phyloP scores from a whole-genome alignment of 2,329 filamentous ascomycete genomes.

The Bipolaris oryzae region DNA sequence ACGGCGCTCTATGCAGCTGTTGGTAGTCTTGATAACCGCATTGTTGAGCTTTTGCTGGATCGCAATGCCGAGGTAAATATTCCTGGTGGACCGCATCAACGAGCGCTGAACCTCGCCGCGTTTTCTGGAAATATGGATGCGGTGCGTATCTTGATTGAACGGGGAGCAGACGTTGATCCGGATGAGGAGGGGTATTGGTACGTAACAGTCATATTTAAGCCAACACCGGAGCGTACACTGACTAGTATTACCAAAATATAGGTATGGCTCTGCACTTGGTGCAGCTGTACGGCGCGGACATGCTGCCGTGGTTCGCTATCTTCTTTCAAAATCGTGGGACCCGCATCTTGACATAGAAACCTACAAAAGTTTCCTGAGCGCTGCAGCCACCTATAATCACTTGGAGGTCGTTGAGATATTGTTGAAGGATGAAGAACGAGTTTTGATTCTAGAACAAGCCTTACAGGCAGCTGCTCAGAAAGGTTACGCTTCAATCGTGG shows the following conservation, averaged over 20 bases:
- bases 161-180: slow-evolving; percentile 27
- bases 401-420: slow-evolving; percentile 24
- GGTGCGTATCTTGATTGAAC: slow-evolving; percentile 22
- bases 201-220: not conserved
- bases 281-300: slow-evolving; percentile 27
- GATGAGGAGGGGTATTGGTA: slow-evolving; percentile 29
- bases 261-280: slow-evolving; percentile 25
- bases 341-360: slow-evolving; percentile 24
- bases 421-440: slow-evolving; percentile 22
- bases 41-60: slow-evolving; percentile 19
- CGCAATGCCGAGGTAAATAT: slow-evolving; percentile 25
- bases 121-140: slow-evolving; percentile 25
- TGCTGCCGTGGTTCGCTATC: slow-evolving; percentile 22
- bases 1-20: slow-evolving; percentile 26
- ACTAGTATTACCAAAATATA: slow-evolving; percentile 3
- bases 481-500: slow-evolving; percentile 23
- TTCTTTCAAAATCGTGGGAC: slow-evolving; percentile 27
- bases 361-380: slow-evolving; percentile 27
- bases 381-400: slow-evolving; percentile 33
- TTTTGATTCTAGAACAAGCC: slow-evolving; percentile 28
- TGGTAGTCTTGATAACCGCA: slow-evolving; percentile 13
- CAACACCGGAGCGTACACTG: not conserved
- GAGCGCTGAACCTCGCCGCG: slow-evolving; percentile 28
- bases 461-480: slow-evolving; percentile 27
- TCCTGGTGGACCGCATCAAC: slow-evolving; percentile 13